phyloP scores from a whole-genome alignment of 2,329 filamentous ascomycete genomes.

The Diaporthe destruens region DNA sequence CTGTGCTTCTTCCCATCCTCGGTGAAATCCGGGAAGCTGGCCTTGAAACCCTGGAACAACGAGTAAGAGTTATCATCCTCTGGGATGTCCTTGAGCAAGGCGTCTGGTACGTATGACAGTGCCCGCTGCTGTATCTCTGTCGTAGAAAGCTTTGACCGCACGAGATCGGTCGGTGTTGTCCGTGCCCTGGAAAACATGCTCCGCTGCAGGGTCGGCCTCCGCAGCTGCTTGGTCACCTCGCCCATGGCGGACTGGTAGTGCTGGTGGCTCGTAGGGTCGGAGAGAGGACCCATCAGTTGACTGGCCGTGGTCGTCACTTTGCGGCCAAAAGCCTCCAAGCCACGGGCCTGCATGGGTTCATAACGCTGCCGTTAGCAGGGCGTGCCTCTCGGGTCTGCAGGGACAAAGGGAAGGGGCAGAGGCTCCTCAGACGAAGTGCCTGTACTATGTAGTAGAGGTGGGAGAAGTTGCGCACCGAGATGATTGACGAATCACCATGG shows the following conservation, averaged over 20 bases:
- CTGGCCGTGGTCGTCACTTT: constrained; percentile 95
- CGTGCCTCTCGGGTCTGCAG: constrained; percentile 29
- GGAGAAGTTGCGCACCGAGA: constrained; percentile 49
- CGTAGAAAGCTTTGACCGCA: constrained; percentile 90
- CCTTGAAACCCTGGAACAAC: constrained; percentile 96
- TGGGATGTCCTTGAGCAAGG: constrained; percentile 89
- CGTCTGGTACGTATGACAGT: constrained; percentile 88
- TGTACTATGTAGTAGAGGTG: constrained; percentile 20
- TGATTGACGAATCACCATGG: constrained; percentile 63
- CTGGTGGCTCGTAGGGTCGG: constrained; percentile 65
- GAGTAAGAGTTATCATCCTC: constrained; percentile 89
- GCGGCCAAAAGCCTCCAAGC: constrained; percentile 91
- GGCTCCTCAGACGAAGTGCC: constrained; percentile 23
- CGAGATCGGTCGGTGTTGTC: constrained; percentile 92
- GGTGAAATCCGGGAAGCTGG: constrained; percentile 79
- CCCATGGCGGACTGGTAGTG: constrained; percentile 91
- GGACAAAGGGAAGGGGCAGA: constrained; percentile 12
- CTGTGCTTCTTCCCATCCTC: constrained; percentile 80
- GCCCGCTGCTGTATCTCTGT: constrained; percentile 95
- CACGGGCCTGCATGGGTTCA: constrained; percentile 73
- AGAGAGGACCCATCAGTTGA: constrained; percentile 82
- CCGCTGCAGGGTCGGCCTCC: constrained; percentile 85
- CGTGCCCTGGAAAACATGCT: constrained; percentile 92
- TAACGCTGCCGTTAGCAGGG: constrained; percentile 38
- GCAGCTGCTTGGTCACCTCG: constrained; percentile 90